Percentiles rank a stretch among this genome's conserved stretches.
Evolutionary conservation across 495 filamentous ascomycete species (phyloP).

Genomic region (Thermochaetoides thermophila): DNA sequence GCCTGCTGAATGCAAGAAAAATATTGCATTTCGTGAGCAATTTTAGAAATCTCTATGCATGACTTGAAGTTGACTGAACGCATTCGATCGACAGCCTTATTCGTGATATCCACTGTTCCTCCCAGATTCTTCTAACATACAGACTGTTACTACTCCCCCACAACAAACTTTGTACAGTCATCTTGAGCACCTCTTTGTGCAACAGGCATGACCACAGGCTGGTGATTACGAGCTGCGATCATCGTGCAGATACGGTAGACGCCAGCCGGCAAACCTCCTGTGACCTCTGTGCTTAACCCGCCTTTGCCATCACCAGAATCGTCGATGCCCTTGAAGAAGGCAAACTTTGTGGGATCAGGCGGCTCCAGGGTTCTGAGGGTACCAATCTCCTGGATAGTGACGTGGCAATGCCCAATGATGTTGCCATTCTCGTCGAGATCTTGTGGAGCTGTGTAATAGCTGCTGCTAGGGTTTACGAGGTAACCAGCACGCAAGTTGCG

Average conservation of each 20-base stretch:
- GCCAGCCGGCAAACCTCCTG: conserved; percentile 9
- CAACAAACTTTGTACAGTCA: conserved; percentile 15
- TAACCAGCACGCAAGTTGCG: conserved; percentile 38
- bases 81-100: not conserved
- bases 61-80: not conserved
- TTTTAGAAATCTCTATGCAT: not conserved
- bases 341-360: conserved; percentile 21
- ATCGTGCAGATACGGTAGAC: conserved; percentile 14
- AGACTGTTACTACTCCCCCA: conserved; percentile 1
- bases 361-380: conserved; percentile 20
- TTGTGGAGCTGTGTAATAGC: conserved; percentile 46
- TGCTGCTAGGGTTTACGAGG: conserved; percentile 36
- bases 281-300: conserved; percentile 8
- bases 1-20: not conserved
- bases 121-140: too few species aligned
- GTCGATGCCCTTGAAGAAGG: conserved; percentile 14
- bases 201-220: conserved; percentile 16
- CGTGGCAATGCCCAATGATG: conserved; percentile 44
- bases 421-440: conserved; percentile 24
- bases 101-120: not conserved
- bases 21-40: not conserved
- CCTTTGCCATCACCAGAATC: conserved; percentile 13
- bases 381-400: conserved; percentile 41
- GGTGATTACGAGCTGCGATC: conserved; percentile 13
- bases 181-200: conserved; percentile 17